Percentiles rank a stretch among this genome's conserved stretches.
These are phyloP conservation scores for Septoria linicola DNA, from an alignment of 2,329 filamentous ascomycete genomes.

Conservation along the genomic window DNA sequence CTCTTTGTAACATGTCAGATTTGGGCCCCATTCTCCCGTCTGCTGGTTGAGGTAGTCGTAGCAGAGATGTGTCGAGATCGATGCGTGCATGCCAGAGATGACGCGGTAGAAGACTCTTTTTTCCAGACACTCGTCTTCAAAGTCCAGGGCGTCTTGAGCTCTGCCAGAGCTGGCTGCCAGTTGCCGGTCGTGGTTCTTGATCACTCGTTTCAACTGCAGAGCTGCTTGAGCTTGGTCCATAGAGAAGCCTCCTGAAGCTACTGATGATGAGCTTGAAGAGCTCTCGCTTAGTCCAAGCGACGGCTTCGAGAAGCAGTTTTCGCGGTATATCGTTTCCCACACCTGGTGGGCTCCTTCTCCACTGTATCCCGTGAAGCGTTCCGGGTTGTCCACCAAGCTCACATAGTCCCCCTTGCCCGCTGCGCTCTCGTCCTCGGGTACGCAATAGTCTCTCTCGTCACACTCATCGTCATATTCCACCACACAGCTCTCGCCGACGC, in stretches of 20 bases:
- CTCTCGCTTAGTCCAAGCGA: conserved; percentile 30
- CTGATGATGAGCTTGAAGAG: conserved; percentile 22
- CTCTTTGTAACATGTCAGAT: conserved; percentile 81
- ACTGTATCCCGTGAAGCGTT: conserved; percentile 91
- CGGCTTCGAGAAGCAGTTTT: conserved; percentile 80
- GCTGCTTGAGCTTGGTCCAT: conserved; percentile 54
- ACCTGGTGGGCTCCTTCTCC: conserved; percentile 83
- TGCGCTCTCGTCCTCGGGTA: conserved; percentile 89
- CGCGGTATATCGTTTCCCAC: conserved; percentile 94
- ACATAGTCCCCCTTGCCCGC: conserved; percentile 92
- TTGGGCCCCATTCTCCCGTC: conserved; percentile 89
- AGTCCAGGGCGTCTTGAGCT: conserved; percentile 66
- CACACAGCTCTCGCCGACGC: conserved; percentile 92
- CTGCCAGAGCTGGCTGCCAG: conserved; percentile 52
- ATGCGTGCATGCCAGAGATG: conserved; percentile 96
- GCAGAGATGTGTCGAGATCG: conserved; percentile 93
- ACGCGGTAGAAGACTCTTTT: conserved; percentile 98
- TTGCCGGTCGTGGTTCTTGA: conserved; percentile 44
- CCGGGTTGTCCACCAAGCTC: conserved; percentile 86
- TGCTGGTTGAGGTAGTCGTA: conserved; percentile 95
- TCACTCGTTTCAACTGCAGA: conserved; percentile 60
- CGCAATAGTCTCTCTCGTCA: conserved; percentile 93
- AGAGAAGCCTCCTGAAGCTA: conserved; percentile 40
- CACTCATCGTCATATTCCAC: conserved; percentile 97
- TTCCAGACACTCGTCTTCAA: conserved; percentile 90